Base-by-base conservation (phyloP, 805 yeast genomes). In the Ogataea populi-albae region DNA sequence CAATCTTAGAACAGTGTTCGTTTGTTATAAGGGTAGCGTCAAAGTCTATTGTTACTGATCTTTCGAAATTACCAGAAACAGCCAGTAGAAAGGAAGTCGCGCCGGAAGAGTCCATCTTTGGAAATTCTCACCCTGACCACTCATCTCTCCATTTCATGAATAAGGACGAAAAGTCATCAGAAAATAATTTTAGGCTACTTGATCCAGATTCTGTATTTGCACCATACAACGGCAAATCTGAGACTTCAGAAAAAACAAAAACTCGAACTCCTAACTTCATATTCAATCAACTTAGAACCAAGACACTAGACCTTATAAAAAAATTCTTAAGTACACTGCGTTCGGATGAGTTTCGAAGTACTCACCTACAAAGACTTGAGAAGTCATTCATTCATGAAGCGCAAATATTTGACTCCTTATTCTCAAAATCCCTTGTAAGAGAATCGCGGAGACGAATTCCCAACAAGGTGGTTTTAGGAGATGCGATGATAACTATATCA, bases 401-500 rank as follows among this genome's bases (percentile, higher is more conserved):
- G 1, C 29, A 32, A 4, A 5, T 42, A 16, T 14, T 42, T 7
- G 77, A 76, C 4, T 34, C 50, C 2, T 43, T 63, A 12, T 65
- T 74, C 47, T 48, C 70, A 21, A 56, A 54, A 2, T 61, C 74
- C 1, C 38, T 69, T 19, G 58, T 63, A 34, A 61, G 75, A 47
- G 86, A 80, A 45, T 73, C 86, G 1, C 77, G 77, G 40, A 69
- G 74, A 16, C 60, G 86, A 23, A 68, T 80, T 2, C 68, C 78
- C n/a, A 69, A 79, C 34, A 78, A 86, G 1, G 73, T 64, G 4
- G 64, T 69, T 34, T 65, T 71, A 37, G 85, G 85, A 4, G 78
- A 81, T 51, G 74, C 86, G 0, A 75, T 81, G 14, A 71, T 81
- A 32, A 68, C 84, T 2, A 55, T 82, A 9, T 62, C 86, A 3